These are phyloP conservation scores for Nelumbo lutea DNA, from an alignment of 164 flowering plant species.

Conservation along the genomic window DNA sequence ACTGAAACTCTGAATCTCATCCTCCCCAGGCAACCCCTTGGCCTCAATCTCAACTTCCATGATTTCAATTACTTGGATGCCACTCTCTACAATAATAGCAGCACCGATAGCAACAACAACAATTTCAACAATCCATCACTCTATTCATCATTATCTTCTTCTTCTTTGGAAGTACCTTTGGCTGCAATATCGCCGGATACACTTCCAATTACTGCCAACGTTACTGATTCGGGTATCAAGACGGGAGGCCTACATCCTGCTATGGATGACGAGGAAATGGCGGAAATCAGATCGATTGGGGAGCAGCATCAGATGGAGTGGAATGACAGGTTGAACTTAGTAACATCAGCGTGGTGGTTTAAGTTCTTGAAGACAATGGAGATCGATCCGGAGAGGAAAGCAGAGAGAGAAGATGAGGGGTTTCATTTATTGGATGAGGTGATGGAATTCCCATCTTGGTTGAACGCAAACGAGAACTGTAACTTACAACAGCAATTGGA, in stretches of 20 bases:
- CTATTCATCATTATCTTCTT: constrained; percentile 48
- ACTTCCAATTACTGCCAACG: constrained; percentile 14
- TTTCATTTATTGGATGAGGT: constrained; percentile 46
- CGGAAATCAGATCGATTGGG: constrained; percentile 77
- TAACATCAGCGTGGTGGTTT: constrained; percentile 87
- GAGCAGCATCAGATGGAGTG: constrained; percentile 85
- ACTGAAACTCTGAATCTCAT: constrained; percentile 44
- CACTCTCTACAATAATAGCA: constrained; percentile 24
- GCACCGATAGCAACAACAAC: constrained; percentile 19
- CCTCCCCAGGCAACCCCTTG: constrained; percentile 74
- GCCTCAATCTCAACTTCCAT: constrained; percentile 77
- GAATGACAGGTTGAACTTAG: constrained; percentile 70
- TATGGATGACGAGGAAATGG: constrained; percentile 76
- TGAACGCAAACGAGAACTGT: constrained; percentile 52
- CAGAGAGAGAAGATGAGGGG: constrained; percentile 31
- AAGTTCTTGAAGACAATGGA: constrained; percentile 64
- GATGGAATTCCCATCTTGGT: constrained; percentile 81
- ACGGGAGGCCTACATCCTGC: constrained; percentile 41
- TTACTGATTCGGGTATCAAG: constrained; percentile 6
- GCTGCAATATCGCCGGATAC: constrained; percentile 17
- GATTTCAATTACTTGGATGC: constrained; percentile 61
- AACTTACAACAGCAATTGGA: constrained; percentile 38
- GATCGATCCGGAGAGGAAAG: constrained; percentile 21
- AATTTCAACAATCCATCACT: constrained; percentile 41
- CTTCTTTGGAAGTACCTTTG: constrained; percentile 26